Conservation (phyloP, 129 eudicot species). For the Flaveria brownii region DNA sequence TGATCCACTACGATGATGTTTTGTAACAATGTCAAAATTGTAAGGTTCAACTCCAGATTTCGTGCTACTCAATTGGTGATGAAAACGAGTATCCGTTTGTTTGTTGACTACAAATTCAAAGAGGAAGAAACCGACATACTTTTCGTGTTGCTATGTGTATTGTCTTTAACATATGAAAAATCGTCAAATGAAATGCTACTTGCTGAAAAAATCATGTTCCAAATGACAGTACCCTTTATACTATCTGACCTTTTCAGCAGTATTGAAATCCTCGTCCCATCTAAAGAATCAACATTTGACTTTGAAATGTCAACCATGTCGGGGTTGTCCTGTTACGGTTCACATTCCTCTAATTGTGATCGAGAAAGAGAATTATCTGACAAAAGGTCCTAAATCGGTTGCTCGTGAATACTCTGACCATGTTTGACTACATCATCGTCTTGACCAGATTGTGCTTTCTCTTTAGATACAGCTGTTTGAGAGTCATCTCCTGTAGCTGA, state of each 20-base stretch:
- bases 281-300: slow-evolving; percentile 39
- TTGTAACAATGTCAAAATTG: slow-evolving; percentile 41
- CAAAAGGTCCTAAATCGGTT: slow-evolving; percentile 36
- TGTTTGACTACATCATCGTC: slow-evolving; percentile 30
- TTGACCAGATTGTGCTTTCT: slow-evolving; percentile 29
- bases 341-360: slow-evolving; percentile 29
- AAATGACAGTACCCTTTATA: slow-evolving; percentile 53
- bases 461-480: slow-evolving; percentile 28
- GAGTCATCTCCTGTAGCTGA: slow-evolving; percentile 23
- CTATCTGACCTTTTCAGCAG: slow-evolving; percentile 68
- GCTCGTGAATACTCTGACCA: slow-evolving; percentile 28
- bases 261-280: slow-evolving; percentile 71
- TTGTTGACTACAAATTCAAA: slow-evolving; percentile 49
- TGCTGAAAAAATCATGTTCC: slow-evolving; percentile 62
- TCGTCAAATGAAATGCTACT: slow-evolving; percentile 69
- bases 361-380: slow-evolving; percentile 22
- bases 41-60: slow-evolving; percentile 58
- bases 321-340: slow-evolving; percentile 25
- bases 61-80: slow-evolving; percentile 49
- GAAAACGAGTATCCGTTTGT: slow-evolving; percentile 27
- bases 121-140: slow-evolving; percentile 66
- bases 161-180: slow-evolving; percentile 62
- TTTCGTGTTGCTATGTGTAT: slow-evolving; percentile 56
- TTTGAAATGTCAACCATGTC: slow-evolving; percentile 33
- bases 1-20: slow-evolving; percentile 61